Conservation (phyloP, 179 eudicot species). For the Dionaea muscipula region DNA sequence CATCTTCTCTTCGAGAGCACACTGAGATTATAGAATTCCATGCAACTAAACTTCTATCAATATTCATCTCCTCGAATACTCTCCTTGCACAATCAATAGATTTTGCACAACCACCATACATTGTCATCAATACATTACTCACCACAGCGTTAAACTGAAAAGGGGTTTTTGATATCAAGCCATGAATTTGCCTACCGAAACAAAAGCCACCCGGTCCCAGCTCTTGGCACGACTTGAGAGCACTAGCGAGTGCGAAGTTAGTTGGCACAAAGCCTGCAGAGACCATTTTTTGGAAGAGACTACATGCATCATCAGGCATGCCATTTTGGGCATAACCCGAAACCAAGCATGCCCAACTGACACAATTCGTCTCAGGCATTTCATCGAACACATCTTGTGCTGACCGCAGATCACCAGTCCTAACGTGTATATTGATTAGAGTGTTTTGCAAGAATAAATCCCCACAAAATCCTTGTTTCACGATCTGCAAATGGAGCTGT, state of each 20-base stretch:
- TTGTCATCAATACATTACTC: slow-evolving; percentile 58
- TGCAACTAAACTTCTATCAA: slow-evolving; percentile 31
- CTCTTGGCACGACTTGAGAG: slow-evolving; percentile 51
- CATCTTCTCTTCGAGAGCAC: slow-evolving; percentile 43
- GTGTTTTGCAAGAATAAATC: slow-evolving; percentile 58
- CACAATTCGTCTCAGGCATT: slow-evolving; percentile 59
- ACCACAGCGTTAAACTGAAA: slow-evolving; percentile 36
- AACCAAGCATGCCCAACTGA: slow-evolving; percentile 72
- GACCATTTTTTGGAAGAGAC: slow-evolving; percentile 36
- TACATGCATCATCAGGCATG: slow-evolving; percentile 36
- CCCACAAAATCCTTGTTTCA: slow-evolving; percentile 42
- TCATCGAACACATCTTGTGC: slow-evolving; percentile 55
- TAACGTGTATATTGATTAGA: slow-evolving; percentile 36
- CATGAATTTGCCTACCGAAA: slow-evolving; percentile 62
- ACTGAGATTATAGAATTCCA: slow-evolving; percentile 79
- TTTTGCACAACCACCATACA: slow-evolving; percentile 48
- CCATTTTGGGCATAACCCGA: slow-evolving; percentile 50
- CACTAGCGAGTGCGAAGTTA: slow-evolving; percentile 55
- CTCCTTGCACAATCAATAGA: slow-evolving; percentile 26
- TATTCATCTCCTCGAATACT: slow-evolving; percentile 41
- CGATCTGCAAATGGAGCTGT: slow-evolving; percentile 40
- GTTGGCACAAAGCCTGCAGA: slow-evolving; percentile 31
- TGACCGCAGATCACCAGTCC: slow-evolving; percentile 31
- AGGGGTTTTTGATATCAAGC: slow-evolving; percentile 41
- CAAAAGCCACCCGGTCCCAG: slow-evolving; percentile 29